Conservation (phyloP, 2,329 filamentous ascomycete genomes). For the Alternaria triticimaculans region DNA sequence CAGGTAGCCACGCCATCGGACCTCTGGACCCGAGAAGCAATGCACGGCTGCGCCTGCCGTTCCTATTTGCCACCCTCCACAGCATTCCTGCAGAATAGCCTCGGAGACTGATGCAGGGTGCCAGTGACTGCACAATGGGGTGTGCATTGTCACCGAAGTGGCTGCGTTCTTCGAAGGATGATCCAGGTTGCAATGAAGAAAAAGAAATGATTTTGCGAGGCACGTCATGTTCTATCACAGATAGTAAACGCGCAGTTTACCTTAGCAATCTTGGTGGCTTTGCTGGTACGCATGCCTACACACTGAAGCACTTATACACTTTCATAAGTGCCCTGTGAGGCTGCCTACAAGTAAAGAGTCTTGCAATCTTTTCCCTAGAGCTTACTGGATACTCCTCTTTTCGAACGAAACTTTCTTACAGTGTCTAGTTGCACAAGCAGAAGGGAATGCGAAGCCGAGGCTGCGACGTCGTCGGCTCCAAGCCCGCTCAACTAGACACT, state of each 20-base stretch:
- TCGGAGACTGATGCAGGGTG: constrained; percentile 5
- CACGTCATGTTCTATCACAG: not conserved
- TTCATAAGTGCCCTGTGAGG: not conserved
- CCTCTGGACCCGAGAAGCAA: constrained; percentile 9
- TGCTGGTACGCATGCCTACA: not conserved
- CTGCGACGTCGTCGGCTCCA: not conserved
- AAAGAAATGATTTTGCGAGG: not conserved
- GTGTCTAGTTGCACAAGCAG: not conserved
- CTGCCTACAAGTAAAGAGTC: not conserved
- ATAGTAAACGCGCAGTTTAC: not conserved
- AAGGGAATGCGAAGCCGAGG: constrained; percentile 3
- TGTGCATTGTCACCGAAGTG: constrained; percentile 6
- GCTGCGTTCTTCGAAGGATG: not conserved
- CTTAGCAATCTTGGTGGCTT: not conserved
- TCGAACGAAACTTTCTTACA: not conserved
- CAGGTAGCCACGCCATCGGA: not conserved
- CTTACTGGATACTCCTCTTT: not conserved
- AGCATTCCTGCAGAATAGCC: not conserved
- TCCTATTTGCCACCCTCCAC: not conserved
- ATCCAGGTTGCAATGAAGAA: not conserved
- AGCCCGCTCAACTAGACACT: constrained; percentile 1
- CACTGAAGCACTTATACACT: not conserved
- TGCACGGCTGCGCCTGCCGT: not conserved
- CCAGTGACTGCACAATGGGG: not conserved
- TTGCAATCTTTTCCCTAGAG: not conserved